Evolutionary conservation across 2,329 filamentous ascomycete species (phyloP).

Genomic region (Aureobasidium melanogenum): DNA sequence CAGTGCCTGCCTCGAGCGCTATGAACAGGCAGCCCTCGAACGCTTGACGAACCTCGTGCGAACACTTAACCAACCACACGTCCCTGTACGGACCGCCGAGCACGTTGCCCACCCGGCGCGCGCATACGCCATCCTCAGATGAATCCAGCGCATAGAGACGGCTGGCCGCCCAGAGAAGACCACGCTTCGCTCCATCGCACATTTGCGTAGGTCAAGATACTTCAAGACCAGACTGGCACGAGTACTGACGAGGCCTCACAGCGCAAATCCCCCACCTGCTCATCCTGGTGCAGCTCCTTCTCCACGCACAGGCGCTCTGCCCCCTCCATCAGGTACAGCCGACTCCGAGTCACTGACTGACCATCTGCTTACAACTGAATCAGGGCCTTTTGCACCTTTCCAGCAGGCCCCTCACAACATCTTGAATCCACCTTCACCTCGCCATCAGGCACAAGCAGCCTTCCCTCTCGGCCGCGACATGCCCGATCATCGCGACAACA

Average conservation of each 20-base stretch:
- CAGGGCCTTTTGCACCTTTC: constrained; percentile 33
- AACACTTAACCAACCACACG: not conserved
- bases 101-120: constrained; percentile 4
- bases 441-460: constrained; percentile 27
- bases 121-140: constrained; percentile 11
- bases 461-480: constrained; percentile 33
- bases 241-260: not conserved
- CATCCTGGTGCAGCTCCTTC: constrained; percentile 24
- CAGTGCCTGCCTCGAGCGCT: not conserved
- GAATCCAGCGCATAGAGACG: constrained; percentile 15
- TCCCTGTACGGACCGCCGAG: not conserved
- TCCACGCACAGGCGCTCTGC: constrained; percentile 23
- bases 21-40: not conserved
- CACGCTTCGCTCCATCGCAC: constrained; percentile 6
- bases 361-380: constrained; percentile 13
- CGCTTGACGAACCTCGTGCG: not conserved
- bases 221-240: not conserved
- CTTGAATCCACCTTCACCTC: constrained; percentile 36
- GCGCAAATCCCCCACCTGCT: constrained; percentile 18
- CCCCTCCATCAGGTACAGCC: constrained; percentile 18
- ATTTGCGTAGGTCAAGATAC: not conserved
- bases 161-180: constrained; percentile 11
- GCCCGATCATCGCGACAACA: constrained; percentile 42
- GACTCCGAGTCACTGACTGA: not conserved
- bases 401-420: constrained; percentile 35